Conservation (phyloP, 768 basidiomycete species). For the Amanita jacksonii region DNA sequence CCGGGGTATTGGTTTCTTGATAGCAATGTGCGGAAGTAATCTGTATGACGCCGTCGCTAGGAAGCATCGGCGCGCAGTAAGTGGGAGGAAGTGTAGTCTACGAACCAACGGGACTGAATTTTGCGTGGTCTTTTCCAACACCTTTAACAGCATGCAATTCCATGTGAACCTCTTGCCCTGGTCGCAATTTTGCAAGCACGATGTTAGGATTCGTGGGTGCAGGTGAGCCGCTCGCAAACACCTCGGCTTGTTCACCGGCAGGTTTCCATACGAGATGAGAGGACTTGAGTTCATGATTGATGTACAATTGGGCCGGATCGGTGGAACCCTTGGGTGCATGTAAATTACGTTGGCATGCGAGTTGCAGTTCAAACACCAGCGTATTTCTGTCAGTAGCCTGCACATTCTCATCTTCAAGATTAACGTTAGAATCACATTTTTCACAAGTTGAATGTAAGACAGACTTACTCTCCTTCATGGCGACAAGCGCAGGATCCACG, state of each 20-base stretch:
- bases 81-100: slow-evolving; percentile 5
- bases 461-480: slow-evolving; percentile 36
- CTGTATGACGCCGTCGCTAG: slow-evolving; percentile 94
- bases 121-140: slow-evolving; percentile 90
- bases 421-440: not conserved
- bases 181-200: slow-evolving; percentile 83
- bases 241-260: slow-evolving; percentile 67
- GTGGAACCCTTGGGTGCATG: slow-evolving; percentile 42
- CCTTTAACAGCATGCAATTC: slow-evolving; percentile 90
- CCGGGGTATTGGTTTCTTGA: slow-evolving; percentile 65
- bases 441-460: not conserved
- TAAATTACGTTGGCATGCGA: slow-evolving; percentile 54
- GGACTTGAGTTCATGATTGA: slow-evolving; percentile 60
- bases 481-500: slow-evolving; percentile 69
- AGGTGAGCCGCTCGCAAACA: slow-evolving; percentile 47
- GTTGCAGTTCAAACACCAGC: slow-evolving; percentile 71
- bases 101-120: slow-evolving; percentile 90
- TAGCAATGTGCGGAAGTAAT: slow-evolving; percentile 76
- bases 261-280: slow-evolving; percentile 68
- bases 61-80: not conserved
- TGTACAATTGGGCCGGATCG: slow-evolving; percentile 57
- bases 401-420: slow-evolving; percentile 30
- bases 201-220: slow-evolving; percentile 71
- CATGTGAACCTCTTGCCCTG: slow-evolving; percentile 80
- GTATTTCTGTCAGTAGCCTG: slow-evolving; percentile 84